Percentiles rank a stretch among this genome's conserved stretches.
Evolutionary conservation across 2,329 filamentous ascomycete species (phyloP).

Genomic region (Monosporascus cannonballus): DNA sequence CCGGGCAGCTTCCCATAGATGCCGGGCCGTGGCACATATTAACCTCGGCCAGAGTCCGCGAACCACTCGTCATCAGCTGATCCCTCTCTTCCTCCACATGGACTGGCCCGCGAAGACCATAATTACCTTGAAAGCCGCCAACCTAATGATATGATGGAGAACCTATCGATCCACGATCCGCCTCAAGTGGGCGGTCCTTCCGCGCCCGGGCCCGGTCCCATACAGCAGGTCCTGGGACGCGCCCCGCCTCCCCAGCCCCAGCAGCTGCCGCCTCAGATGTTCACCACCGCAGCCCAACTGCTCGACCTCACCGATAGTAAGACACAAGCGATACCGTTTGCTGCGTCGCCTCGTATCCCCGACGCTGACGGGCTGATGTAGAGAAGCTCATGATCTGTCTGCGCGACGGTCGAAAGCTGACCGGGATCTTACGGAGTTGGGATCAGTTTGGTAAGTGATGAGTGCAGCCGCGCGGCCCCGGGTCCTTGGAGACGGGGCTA

Average conservation of each 20-base stretch:
- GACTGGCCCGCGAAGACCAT: constrained; percentile 10
- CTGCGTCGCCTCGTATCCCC: constrained; percentile 11
- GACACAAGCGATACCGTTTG: constrained; percentile 25
- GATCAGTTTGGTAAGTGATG: constrained; percentile 82
- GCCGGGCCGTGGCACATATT: no score
- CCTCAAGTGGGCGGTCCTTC: constrained; percentile 32
- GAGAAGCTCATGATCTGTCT: constrained; percentile 93
- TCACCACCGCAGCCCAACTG: constrained; percentile 93
- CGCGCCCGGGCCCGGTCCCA: constrained; percentile 8
- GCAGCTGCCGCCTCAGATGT: constrained; percentile 89
- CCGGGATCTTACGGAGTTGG: constrained; percentile 90
- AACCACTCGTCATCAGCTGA: no score
- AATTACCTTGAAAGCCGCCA: constrained; percentile 5
- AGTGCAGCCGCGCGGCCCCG: no score
- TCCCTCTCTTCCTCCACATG: constrained; percentile 12
- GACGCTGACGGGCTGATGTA: constrained; percentile 34
- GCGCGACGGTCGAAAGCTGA: constrained; percentile 88
- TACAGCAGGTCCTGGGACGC: constrained; percentile 22
- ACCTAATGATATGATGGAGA: constrained; percentile 43
- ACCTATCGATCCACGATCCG: constrained; percentile 44
- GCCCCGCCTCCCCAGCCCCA: constrained; percentile 38
- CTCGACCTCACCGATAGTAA: constrained; percentile 96
- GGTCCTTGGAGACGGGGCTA: no score
- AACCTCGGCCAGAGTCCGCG: no score
- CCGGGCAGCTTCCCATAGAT: no score